Conservation (phyloP, 78 protist genomes). For the Emiliania huxleyi region DNA sequence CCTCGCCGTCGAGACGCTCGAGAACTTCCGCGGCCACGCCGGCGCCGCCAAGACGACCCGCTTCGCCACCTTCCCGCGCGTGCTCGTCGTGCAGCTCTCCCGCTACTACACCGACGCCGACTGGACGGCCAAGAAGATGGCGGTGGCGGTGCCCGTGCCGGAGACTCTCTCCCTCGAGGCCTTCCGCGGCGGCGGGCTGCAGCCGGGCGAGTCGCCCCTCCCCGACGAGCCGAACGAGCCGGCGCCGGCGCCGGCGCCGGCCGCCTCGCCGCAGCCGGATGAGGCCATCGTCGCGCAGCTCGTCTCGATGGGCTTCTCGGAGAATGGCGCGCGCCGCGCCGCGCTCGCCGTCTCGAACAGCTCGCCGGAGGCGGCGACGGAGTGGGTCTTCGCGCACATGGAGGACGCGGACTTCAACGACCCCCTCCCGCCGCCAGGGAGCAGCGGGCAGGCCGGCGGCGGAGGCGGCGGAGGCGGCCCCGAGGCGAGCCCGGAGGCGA, state of each 20-base stretch:
- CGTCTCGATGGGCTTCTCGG: conserved; percentile 46
- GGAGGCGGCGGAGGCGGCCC: too few species aligned
- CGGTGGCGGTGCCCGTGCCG: conserved; percentile 70
- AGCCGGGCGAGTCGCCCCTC: conserved; percentile 57
- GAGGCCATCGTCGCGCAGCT: conserved; percentile 30
- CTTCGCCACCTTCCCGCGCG: conserved; percentile 74
- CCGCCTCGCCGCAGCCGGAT: neutral
- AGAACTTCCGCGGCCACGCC: conserved; percentile 44
- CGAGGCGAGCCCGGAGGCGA: neutral
- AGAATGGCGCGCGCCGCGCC: conserved; percentile 52
- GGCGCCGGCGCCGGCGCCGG: neutral
- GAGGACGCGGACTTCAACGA: conserved; percentile 50
- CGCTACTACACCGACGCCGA: conserved; percentile 67
- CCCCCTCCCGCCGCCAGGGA: conserved; percentile 18
- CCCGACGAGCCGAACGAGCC: conserved; percentile 36
- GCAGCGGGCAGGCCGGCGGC: neutral
- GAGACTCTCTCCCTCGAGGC: conserved; percentile 65
- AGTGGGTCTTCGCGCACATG: conserved; percentile 57
- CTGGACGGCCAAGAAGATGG: conserved; percentile 77
- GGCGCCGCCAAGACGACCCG: conserved; percentile 54
- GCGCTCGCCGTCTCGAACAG: conserved; percentile 46
- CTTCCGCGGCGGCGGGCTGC: conserved; percentile 60
- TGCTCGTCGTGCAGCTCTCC: conserved; percentile 67
- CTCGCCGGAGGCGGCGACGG: conserved; percentile 42
- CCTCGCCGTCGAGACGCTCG: conserved; percentile 52